Evolutionary conservation across 2,329 filamentous ascomycete species (phyloP).

Genomic region (Fusarium domesticum): DNA sequence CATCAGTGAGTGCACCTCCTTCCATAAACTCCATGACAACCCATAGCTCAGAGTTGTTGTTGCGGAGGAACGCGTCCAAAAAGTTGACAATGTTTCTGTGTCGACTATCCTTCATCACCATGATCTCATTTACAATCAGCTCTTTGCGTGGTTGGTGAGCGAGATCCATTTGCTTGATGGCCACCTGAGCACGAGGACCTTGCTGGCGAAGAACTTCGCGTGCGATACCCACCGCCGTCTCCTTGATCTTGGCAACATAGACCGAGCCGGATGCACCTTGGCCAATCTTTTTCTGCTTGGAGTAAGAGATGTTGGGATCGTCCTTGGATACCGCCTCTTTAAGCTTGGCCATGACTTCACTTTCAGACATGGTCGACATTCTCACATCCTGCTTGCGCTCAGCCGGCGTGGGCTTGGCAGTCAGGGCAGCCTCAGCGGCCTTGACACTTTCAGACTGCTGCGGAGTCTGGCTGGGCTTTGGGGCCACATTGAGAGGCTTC

Average conservation of each 20-base stretch:
- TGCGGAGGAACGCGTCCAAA: conserved; percentile 91
- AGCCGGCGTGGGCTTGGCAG: conserved; percentile 69
- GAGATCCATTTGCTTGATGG: conserved; percentile 99
- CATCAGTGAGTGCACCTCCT: conserved; percentile 92
- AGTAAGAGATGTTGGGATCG: conserved; percentile 91
- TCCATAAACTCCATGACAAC: conserved; percentile 99
- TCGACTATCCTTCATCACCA: conserved; percentile 99
- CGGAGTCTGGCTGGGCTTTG: conserved; percentile 55
- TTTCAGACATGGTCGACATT: conserved; percentile 98
- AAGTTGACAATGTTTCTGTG: conserved; percentile 99
- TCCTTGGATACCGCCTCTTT: conserved; percentile 94
- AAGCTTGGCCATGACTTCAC: conserved; percentile 93
- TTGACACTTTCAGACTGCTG: conserved; percentile 68
- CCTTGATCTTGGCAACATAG: conserved; percentile 94
- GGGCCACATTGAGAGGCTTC: conserved; percentile 75
- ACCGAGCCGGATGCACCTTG: conserved; percentile 97
- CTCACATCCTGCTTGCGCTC: conserved; percentile 88
- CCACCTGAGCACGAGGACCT: conserved; percentile 81
- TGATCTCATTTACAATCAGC: conserved; percentile 98
- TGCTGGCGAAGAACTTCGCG: conserved; percentile 75
- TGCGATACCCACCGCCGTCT: conserved; percentile 81
- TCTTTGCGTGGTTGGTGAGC: conserved; percentile 97
- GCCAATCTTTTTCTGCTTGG: conserved; percentile 99
- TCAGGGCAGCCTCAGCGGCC: conserved; percentile 84
- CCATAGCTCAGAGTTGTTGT: conserved; percentile 95